phyloP scores from a whole-genome alignment of 2,329 filamentous ascomycete species.

The Rhynchosporium graminicola region DNA sequence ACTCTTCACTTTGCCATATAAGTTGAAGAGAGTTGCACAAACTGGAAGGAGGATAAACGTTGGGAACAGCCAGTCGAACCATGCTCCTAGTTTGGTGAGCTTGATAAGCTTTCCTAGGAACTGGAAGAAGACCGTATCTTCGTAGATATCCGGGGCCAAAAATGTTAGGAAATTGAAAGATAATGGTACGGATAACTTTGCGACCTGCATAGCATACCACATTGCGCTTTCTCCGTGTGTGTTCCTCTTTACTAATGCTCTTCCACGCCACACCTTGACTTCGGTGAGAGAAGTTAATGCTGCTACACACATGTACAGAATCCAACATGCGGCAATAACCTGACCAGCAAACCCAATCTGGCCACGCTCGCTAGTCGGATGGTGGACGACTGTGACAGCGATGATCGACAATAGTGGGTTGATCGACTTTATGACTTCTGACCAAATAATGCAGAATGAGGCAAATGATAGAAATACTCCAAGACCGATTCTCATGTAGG shows the following conservation, averaged over 20 bases:
- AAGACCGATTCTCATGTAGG: constrained; percentile 62
- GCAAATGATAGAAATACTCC: constrained; percentile 72
- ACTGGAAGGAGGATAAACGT: constrained; percentile 86
- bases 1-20: constrained; percentile 80
- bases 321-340: constrained; percentile 80
- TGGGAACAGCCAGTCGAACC: constrained; percentile 88
- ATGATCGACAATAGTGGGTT: constrained; percentile 74
- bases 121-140: constrained; percentile 78
- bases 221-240: constrained; percentile 92
- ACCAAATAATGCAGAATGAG: constrained; percentile 87
- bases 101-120: constrained; percentile 85
- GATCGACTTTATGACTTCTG: constrained; percentile 84
- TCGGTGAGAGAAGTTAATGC: constrained; percentile 86
- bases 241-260: constrained; percentile 84
- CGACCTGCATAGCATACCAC: constrained; percentile 93
- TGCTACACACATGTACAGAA: constrained; percentile 93
- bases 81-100: constrained; percentile 76
- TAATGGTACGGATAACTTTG: constrained; percentile 87
- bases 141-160: constrained; percentile 70
- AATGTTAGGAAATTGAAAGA: constrained; percentile 98
- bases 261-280: constrained; percentile 96
- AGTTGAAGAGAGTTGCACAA: constrained; percentile 79
- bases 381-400: constrained; percentile 56
- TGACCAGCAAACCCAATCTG: constrained; percentile 87
- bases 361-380: constrained; percentile 66